A percentile compares a stretch with the other conserved stretches of the same genome.
These are phyloP conservation scores for Cutaneotrichosporon sp. DNA, from an alignment of 1,284 basidiomycete species.

Conservation along the genomic window DNA sequence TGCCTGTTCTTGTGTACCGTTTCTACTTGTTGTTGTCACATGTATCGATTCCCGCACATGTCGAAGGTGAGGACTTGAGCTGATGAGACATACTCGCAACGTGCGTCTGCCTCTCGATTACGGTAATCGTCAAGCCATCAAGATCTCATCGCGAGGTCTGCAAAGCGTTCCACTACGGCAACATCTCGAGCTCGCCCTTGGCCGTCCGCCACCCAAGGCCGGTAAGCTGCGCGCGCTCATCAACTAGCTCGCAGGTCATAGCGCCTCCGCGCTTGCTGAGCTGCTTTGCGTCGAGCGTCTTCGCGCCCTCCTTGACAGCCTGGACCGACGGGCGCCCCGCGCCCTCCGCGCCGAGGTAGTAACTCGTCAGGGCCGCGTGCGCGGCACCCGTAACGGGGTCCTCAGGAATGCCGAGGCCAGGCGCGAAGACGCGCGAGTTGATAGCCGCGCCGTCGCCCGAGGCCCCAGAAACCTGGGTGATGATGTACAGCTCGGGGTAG, in stretches of 20 bases:
- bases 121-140: no score
- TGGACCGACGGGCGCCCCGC: neutral
- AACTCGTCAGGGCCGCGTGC: constrained; percentile 35
- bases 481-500: constrained; percentile 19
- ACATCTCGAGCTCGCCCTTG: constrained; percentile 15
- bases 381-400: constrained; percentile 45
- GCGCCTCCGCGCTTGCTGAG: constrained; percentile 13
- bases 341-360: constrained; percentile 29
- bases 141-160: no score
- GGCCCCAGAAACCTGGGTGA: constrained; percentile 29
- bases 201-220: constrained; percentile 15
- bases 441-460: neutral
- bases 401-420: constrained; percentile 38
- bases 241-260: neutral
- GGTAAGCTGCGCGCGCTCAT: constrained; percentile 16
- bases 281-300: constrained; percentile 16
- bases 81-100: no score
- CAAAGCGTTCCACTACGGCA: neutral
- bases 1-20: no score
- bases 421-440: constrained; percentile 35
- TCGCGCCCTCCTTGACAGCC: neutral
- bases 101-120: no score
- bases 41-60: no score
- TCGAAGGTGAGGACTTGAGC: no score
- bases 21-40: no score